These are phyloP conservation scores for Geotrichum macrosporum DNA, from an alignment of 1,139 yeast species.

Conservation along the genomic window DNA sequence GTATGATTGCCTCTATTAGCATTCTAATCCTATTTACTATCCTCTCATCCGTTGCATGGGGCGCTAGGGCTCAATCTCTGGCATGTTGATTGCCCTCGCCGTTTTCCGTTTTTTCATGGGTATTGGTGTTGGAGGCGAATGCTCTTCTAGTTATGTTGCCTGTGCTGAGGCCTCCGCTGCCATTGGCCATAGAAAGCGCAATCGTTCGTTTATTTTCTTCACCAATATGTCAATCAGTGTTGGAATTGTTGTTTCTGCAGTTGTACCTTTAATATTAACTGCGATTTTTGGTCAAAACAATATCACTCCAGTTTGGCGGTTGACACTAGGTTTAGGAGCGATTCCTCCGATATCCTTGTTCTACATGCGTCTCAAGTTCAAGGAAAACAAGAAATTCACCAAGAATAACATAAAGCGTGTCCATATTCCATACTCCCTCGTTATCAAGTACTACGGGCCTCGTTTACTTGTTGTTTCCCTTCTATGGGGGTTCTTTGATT, in stretches of 20 bases:
- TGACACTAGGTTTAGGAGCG: conserved; percentile 90
- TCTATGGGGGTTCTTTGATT: conserved; percentile 90
- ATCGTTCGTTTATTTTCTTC: conserved; percentile 84
- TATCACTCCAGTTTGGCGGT: conserved; percentile 83
- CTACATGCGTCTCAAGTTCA: conserved; percentile 67
- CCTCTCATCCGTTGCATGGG: conserved; percentile 84
- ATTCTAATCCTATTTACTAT: conserved; percentile 72
- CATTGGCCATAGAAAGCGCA: conserved; percentile 75
- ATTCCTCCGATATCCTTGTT: conserved; percentile 78
- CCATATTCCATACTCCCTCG: conserved; percentile 61
- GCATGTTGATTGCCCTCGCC: conserved; percentile 77
- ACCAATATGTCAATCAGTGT: conserved; percentile 83
- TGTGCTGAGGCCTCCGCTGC: conserved; percentile 86
- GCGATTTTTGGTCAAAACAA: conserved; percentile 75
- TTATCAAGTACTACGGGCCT: conserved; percentile 80
- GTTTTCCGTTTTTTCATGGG: conserved; percentile 84
- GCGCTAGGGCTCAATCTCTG: conserved; percentile 61
- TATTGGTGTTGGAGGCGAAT: conserved; percentile 74
- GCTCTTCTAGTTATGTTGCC: conserved; percentile 90
- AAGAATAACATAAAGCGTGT: conserved; percentile 66
- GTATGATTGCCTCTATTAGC: conserved; percentile 72
- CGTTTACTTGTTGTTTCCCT: conserved; percentile 65
- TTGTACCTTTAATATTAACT: conserved; percentile 78
- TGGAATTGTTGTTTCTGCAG: conserved; percentile 80
- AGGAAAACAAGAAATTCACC: conserved; percentile 66